phyloP scores from a whole-genome alignment of 1,139 yeast genomes.

The Pichia norvegensis region DNA sequence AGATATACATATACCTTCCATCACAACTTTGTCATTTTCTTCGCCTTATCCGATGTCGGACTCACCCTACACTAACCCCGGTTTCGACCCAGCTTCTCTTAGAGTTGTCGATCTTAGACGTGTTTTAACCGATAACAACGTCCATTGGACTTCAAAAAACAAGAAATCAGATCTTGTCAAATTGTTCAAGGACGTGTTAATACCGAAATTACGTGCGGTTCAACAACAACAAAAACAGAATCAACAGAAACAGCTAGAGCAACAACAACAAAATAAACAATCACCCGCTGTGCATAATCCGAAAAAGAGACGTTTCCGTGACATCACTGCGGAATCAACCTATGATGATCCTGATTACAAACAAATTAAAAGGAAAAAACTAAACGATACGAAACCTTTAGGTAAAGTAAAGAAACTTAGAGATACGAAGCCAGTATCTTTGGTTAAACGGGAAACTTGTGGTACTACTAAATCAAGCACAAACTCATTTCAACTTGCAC shows the following conservation, averaged over 20 bases:
- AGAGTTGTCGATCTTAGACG: constrained; percentile 23
- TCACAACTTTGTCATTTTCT: too few species aligned
- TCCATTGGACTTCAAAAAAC: constrained; percentile 15
- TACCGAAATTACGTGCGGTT: constrained; percentile 12
- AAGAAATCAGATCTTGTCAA: constrained; percentile 18
- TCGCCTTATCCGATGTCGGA: not conserved
- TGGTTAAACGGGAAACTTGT: not conserved
- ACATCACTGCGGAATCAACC: not conserved
- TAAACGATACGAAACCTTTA: constrained; percentile 6
- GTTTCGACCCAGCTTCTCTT: constrained; percentile 17
- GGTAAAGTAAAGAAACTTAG: not conserved
- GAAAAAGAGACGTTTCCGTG: not conserved
- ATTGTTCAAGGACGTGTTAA: constrained; percentile 10
- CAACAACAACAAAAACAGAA: constrained; percentile 1
- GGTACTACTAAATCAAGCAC: not conserved
- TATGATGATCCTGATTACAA: constrained; percentile 12
- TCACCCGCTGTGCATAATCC: not conserved
- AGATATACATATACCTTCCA: too few species aligned
- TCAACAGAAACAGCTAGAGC: not conserved
- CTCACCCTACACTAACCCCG: constrained; percentile 2
- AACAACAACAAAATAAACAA: not conserved
- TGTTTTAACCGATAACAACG: constrained; percentile 14
- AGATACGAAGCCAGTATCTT: not conserved
- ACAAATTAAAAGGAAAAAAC: constrained; percentile 19
- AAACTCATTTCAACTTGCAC: not conserved